Percentiles rank a stretch among this genome's conserved stretches.
Evolutionary conservation across 176 grass and related monocot species (phyloP).

Genomic region (Paspalum vaginatum): DNA sequence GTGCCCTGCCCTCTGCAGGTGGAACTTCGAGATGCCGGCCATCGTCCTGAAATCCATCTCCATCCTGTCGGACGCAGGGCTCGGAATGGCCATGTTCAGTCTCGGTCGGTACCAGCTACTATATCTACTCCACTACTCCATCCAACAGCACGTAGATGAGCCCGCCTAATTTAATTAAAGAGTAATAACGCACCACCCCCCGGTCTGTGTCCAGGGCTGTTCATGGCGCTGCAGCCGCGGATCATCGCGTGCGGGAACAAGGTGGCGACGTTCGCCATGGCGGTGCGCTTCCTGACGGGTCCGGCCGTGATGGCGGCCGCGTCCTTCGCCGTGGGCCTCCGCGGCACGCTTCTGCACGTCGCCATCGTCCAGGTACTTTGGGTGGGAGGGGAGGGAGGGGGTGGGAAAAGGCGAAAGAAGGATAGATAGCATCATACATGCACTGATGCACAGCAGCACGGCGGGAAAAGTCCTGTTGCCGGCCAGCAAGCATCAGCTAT

Average conservation of each 20-base stretch:
- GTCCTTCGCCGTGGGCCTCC: conserved; percentile 91
- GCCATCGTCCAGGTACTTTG: conserved; percentile 91
- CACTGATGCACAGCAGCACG: not conserved
- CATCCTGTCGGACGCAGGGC: conserved; percentile 96
- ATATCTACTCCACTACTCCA: too few species aligned
- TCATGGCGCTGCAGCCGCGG: conserved; percentile 95
- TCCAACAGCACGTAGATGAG: too few species aligned
- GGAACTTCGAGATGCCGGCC: conserved; percentile 94
- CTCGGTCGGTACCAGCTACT: conserved; percentile 67
- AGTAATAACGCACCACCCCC: too few species aligned
- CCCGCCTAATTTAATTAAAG: too few species aligned
- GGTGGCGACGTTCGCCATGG: conserved; percentile 87
- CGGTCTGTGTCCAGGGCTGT: conserved; percentile 58
- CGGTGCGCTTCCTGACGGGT: conserved; percentile 78
- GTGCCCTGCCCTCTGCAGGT: conserved; percentile 58
- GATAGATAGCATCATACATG: not conserved
- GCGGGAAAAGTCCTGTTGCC: conserved; percentile 22
- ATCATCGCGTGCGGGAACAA: conserved; percentile 98
- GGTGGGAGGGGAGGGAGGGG: too few species aligned
- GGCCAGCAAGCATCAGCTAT: not conserved
- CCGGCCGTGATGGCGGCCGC: conserved; percentile 85
- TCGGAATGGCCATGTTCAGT: conserved; percentile 99
- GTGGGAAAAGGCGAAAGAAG: not conserved
- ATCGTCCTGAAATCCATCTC: conserved; percentile 88
- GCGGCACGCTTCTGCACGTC: conserved; percentile 88